These are phyloP conservation scores for Tetrahymena thermophila DNA, from an alignment of 73 alveolate species.

Conservation along the genomic window DNA sequence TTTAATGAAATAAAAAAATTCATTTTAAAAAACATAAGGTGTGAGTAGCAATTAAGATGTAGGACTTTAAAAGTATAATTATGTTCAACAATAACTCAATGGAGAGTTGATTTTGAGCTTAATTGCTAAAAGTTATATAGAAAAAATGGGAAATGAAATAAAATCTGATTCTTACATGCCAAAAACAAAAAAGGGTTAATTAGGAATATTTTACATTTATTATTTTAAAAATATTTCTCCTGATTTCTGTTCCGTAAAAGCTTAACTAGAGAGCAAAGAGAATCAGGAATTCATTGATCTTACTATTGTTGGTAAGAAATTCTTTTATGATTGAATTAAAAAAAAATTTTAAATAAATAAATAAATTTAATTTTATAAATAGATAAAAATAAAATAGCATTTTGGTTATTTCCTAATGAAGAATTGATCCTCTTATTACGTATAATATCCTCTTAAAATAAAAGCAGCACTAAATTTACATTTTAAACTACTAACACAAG, in stretches of 20 bases:
- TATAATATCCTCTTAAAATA: not conserved
- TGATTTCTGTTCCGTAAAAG: not conserved
- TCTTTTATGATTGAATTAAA: not conserved
- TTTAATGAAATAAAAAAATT: not conserved
- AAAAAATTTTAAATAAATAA: no score
- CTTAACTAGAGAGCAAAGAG: not conserved
- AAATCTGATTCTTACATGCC: not conserved
- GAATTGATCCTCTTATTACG: not conserved
- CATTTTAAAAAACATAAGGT: not conserved
- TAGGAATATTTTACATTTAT: not conserved
- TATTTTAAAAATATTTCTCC: not conserved
- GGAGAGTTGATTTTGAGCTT: not conserved
- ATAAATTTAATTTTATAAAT: not conserved
- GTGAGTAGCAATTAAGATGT: not conserved
- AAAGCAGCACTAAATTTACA: not conserved
- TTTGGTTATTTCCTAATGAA: not conserved
- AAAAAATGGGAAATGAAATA: not conserved
- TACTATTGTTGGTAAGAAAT: not conserved
- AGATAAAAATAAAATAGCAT: not conserved
- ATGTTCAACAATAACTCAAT: not conserved
- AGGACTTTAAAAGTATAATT: not conserved
- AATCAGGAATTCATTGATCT: not conserved
- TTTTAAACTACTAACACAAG: not conserved
- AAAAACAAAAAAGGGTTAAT: not conserved
- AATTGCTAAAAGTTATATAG: not conserved